Base-by-base conservation (phyloP, 2,329 filamentous ascomycete genomes). In the Pyrenochaeta sp. region DNA sequence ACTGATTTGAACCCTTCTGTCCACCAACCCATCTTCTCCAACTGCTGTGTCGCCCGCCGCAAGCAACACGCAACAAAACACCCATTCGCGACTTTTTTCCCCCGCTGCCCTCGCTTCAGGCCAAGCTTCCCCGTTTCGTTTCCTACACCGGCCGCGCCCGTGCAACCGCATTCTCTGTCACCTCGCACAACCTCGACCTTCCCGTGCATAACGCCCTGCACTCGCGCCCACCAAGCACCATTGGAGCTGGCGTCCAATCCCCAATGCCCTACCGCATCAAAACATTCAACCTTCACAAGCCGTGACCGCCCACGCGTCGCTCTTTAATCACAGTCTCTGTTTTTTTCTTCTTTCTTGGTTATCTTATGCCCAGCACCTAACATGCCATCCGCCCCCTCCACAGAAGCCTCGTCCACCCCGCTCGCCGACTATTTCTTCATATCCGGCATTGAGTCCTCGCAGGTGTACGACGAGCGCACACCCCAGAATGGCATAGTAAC, bases 341-440 rank as follows among this genome's bases (percentile, higher is more conserved):
- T 27, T 27, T 27, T 27, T 27, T 27, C 9, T 27, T 27, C 9
- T 27, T 63, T 71, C 66, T 72, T 68, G 66, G 60, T 63, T 64
- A 63, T 67, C 58, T 46, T 54, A 72, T 72, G 67, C 53, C 60
- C 65, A 60, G 45, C 58, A 56, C 52, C 53, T 52, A 61, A 50
- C 61, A 77, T 76, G 74, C 69, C 74, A 51, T 73, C 74, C 54
- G 76, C 77, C 68, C 51, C 63, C 40, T 67, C 77, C 50, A 63
- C 75, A 48, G 78, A 82, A 54, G 64, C 73, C 50, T 77, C 79
- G 41, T 79, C 80, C 54, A 78, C 79, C 49, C 85, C 86, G 49
- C 82, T 88, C 49, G 86, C 86, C 66, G 86, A 88, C 73, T 87
- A 85, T 74, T 88, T 88, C 74, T 88, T 87, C 81, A 88, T 88